Base-by-base conservation (phyloP, 768 basidiomycete species). In the Amanita rubescens region DNA sequence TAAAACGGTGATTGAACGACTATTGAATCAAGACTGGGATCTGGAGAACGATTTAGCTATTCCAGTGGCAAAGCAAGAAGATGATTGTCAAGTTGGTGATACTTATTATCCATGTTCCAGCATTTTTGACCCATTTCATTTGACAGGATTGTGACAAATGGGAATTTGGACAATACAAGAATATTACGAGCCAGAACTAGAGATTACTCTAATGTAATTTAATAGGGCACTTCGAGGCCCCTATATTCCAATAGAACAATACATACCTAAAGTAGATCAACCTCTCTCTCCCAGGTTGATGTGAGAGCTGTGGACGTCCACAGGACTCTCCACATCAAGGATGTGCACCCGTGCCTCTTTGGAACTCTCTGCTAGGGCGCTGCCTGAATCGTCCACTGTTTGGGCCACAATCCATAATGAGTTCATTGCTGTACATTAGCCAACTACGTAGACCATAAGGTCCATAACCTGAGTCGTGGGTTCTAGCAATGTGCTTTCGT, bases 141-240 rank as follows among this genome's bases (percentile, higher is more conserved):
- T 49, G 15, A 2, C 44, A 87, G 85, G 87, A 89, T 58, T 89
- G 87, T 62, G 87, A 74, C 57, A 80, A 72, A 58, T 88, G 87
- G 87, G 81, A 87, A 54, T 87, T 71, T 62, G 83, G 70, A n/a
- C 58, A 68, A 32, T 71, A 62, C 47, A 67, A 65, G 59, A 67
- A 70, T 54, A 24, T 55, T 4, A 55, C 59, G 3, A 10, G 32
- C n/a, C 35, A 12, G 17, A 25, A 19, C 17, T 38, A 50, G 49
- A 38, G n/a, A 32, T 11, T 34, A 34, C 10, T 14, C 6, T 35
- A 8, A 5, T 42, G 12, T 5, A 20, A 22, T 2, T 19, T 42
- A 42, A 42, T 10, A 20, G 12, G 19, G 20, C 3, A 22, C 5
- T 11, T 19, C 3, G 22, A 42, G 15, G 3, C 15, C 37, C 39